Base-by-base conservation (phyloP, 2,329 filamentous ascomycete genomes). In the Colletotrichum incanum region DNA sequence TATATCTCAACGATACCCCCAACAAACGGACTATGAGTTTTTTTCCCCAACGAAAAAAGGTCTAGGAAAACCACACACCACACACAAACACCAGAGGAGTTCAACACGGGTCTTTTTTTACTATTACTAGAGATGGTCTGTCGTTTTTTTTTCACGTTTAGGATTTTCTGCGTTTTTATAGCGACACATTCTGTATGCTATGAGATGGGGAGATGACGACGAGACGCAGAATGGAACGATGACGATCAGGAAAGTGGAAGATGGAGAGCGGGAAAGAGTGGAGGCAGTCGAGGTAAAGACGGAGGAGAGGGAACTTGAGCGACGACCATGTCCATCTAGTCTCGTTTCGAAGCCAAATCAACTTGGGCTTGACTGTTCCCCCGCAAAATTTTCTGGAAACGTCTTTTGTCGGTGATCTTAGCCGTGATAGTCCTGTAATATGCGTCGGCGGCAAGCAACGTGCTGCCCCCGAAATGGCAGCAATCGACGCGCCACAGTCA, bases 1-100 rank as follows among this genome's bases (percentile, higher is more conserved):
- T 75, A 81, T 77, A 83, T 83, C 81, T 83, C 81, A 83, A 83
- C 81, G 81, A 83, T 83, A 83, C 81, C 81, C 81, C 79, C 75
- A 76, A 76, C 69, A 72, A 52, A 74, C 61, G 68, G 72, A 74
- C 71, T 58, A 68, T 52, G 23, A 47, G 31, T 20, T 64, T 69
- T 72, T 72, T 65, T 37, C 66, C 65, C 65, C 47, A 69, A 67
- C 59, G 60, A 60, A 58, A 71, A 72, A 58, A 60, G 28, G 45
- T 59, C 54, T 47, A 59, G 60, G 70, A 65, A 60, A 67, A 23
- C 49, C 37, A 63, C 41, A 61, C 43, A 45, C 7, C 12, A 16
- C 31, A 52, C 67, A 47, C 43, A 62, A 69, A 65, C 54, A 67
- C 50, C 61, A 62, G 65, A 61, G 71, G 71, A 68, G 71, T 73